Conservation (phyloP, 2,329 filamentous ascomycete species). For the Nemania sp. region DNA sequence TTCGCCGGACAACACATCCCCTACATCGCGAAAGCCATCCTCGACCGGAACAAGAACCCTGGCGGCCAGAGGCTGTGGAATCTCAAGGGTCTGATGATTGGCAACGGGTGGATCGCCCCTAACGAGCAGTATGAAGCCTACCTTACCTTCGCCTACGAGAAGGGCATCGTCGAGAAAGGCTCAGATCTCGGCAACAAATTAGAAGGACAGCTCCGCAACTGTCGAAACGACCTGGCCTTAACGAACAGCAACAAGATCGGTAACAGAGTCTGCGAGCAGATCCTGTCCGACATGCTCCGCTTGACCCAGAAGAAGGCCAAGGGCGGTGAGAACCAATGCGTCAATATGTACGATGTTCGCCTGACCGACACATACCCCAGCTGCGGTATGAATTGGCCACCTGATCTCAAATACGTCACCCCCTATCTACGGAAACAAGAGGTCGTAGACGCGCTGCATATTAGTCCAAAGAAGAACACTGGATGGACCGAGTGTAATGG, state of each 20-base stretch:
- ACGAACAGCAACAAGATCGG: constrained; percentile 65
- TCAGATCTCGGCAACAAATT: constrained; percentile 66
- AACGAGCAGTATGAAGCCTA: constrained; percentile 88
- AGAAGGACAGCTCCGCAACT: constrained; percentile 70
- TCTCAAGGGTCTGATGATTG: constrained; percentile 83
- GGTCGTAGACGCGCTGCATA: constrained; percentile 77
- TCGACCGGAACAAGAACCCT: constrained; percentile 78
- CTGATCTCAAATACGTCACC: constrained; percentile 75
- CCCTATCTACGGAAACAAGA: constrained; percentile 85
- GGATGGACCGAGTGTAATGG: constrained; percentile 93
- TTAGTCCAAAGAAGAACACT: constrained; percentile 77
- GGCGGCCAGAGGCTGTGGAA: constrained; percentile 65
- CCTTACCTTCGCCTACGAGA: constrained; percentile 77
- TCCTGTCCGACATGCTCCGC: constrained; percentile 73
- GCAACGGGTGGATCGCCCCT: constrained; percentile 96
- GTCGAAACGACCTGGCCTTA: constrained; percentile 62
- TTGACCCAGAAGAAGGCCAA: constrained; percentile 59
- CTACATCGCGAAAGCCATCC: constrained; percentile 89
- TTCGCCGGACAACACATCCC: constrained; percentile 97
- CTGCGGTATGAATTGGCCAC: constrained; percentile 98
- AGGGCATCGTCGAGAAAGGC: constrained; percentile 70
- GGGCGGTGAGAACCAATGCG: constrained; percentile 62
- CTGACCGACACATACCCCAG: constrained; percentile 77
- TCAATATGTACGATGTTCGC: constrained; percentile 97
- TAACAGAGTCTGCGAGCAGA: constrained; percentile 70